These are phyloP conservation scores for Globisporangium paroecandrum DNA, from an alignment of 352 stramenopile genomes.

Conservation along the genomic window DNA sequence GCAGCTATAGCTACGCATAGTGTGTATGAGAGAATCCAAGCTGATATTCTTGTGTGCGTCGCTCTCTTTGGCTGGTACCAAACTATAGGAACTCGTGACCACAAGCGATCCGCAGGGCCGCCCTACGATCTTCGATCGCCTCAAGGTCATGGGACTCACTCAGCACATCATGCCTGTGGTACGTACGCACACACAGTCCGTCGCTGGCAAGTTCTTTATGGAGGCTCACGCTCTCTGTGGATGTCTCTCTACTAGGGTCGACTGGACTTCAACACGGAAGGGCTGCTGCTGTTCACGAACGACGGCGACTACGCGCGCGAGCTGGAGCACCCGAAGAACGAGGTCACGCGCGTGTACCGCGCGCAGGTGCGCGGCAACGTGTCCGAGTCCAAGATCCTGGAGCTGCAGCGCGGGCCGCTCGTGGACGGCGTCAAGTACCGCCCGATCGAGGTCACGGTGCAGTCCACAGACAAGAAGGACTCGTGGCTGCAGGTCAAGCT, in stretches of 20 bases:
- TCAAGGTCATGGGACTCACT: conserved; percentile 75
- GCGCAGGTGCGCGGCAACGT: conserved; percentile 80
- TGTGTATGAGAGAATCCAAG: background rate
- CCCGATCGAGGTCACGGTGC: conserved; percentile 61
- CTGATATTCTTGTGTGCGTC: background rate
- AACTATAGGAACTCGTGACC: conserved; percentile 70
- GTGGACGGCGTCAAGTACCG: conserved; percentile 86
- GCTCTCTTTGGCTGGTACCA: background rate
- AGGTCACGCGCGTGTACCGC: conserved; percentile 76
- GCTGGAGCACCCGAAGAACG: conserved; percentile 85
- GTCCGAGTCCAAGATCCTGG: conserved; percentile 74
- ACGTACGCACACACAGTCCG: conserved; percentile 2
- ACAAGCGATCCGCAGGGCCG: conserved; percentile 72
- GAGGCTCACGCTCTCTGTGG: background rate
- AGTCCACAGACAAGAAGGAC: conserved; percentile 85
- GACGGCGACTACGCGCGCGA: conserved; percentile 87
- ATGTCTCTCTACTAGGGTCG: conserved; percentile 40
- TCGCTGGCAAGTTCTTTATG: background rate
- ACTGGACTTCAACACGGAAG: conserved; percentile 92
- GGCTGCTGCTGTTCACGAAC: conserved; percentile 90
- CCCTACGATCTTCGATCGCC: conserved; percentile 85
- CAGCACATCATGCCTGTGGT: conserved; percentile 89
- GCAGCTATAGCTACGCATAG: conserved; percentile 14
- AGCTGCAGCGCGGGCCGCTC: conserved; percentile 69
- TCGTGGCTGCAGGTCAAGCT: conserved; percentile 88